Evolutionary conservation across 2,329 filamentous ascomycete species (phyloP).

Genomic region (Exserohilum rostratum): DNA sequence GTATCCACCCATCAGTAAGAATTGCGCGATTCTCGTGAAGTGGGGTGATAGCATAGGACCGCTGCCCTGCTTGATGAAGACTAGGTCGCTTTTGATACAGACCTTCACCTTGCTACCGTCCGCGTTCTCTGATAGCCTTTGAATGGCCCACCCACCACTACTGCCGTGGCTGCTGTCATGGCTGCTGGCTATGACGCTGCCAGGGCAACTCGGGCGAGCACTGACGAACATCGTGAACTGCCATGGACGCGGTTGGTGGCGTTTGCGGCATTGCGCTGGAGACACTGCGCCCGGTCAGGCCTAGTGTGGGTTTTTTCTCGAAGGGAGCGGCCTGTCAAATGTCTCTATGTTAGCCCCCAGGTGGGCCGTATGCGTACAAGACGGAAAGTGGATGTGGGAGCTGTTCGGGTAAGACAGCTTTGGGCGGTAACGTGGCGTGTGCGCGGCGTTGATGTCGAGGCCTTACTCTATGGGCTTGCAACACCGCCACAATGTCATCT

Average conservation of each 20-base stretch:
- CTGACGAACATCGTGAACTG: slow-evolving; percentile 23
- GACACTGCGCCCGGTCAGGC: slow-evolving; percentile 28
- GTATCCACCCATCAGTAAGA: slow-evolving; percentile 31
- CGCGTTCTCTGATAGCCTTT: background rate
- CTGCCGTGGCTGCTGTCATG: slow-evolving; percentile 3
- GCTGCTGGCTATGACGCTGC: slow-evolving; percentile 12
- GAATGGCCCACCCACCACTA: slow-evolving; percentile 13
- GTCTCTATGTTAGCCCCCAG: slow-evolving; percentile 23
- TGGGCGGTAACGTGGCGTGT: slow-evolving; percentile 27
- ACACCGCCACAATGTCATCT: slow-evolving; percentile 32
- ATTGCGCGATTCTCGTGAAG: slow-evolving; percentile 27
- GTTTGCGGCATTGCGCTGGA: slow-evolving; percentile 32
- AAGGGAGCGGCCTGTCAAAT: slow-evolving; percentile 29
- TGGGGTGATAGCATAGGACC: background rate
- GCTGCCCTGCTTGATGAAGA: slow-evolving; percentile 1
- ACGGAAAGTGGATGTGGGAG: slow-evolving; percentile 24
- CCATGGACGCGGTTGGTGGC: slow-evolving; percentile 40
- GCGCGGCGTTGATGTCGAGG: slow-evolving; percentile 30
- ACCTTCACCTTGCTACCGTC: slow-evolving; percentile 7
- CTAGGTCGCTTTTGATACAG: slow-evolving; percentile 6
- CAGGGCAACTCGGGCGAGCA: slow-evolving; percentile 20
- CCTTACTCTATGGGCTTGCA: slow-evolving; percentile 26
- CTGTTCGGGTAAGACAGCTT: slow-evolving; percentile 22
- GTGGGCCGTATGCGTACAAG: slow-evolving; percentile 23
- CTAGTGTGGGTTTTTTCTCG: slow-evolving; percentile 29